Base-by-base conservation (phyloP, 164 flowering plant species). In the Aristolochia contorta region DNA sequence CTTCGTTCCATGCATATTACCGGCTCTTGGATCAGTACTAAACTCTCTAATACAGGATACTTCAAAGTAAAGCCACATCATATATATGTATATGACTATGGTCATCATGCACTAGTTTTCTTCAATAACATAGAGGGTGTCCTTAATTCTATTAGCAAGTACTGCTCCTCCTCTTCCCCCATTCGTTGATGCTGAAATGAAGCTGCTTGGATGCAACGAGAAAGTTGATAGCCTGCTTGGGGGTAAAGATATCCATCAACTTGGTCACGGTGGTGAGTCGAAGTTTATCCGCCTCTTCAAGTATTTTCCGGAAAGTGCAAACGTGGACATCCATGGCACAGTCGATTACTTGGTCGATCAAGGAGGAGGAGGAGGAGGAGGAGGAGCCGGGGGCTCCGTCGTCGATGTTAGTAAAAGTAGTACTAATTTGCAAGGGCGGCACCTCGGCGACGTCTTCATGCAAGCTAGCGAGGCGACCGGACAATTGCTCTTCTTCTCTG, bases 161-260 rank as follows among this genome's bases (percentile, higher is more conserved):
- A n/a, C n/a, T n/a, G n/a, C n/a, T n/a, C n/a, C 61, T 58, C 50
- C 51, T 65, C 74, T 59, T 66, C 0, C 88, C 88, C 91, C 84
- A 84, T 2, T 79, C 83, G 47, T 79, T 88, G 49, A 85, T 4
- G 75, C 83, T 70, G 54, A 78, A 15, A 51, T 83, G 86, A 60
- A 85, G 54, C 75, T 80, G 84, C 21, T 79, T 81, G 12, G 88
- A 85, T 33, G 84, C 88, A 56, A 83, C 75, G 79, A 85, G 62
- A 72, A 80, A 82, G 68, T 83, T 80, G 16, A 79, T 79, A 41
- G 76, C 79, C 61, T 83, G 92, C 12, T 51, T 59, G 12, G 85
- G 81, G 27, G 58, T 66, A 45, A 85, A 47, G 5, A 79, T 64
- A 0, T 64, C 73, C 16, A 82, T 18, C 16, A 83, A 57, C 9